phyloP scores from a whole-genome alignment of 441 rosid species.

The Arabidopsis lyrata region DNA sequence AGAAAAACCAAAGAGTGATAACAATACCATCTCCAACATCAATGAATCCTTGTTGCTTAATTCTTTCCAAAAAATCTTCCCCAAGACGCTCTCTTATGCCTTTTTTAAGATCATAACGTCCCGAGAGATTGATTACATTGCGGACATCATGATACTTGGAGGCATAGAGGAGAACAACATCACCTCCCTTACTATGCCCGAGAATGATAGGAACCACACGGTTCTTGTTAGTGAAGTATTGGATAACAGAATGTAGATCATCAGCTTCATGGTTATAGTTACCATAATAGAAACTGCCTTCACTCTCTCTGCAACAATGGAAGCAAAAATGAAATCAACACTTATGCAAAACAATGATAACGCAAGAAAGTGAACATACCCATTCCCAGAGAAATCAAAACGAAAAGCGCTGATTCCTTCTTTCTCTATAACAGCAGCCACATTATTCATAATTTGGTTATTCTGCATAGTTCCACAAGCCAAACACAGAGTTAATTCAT shows the following conservation, averaged over 20 bases:
- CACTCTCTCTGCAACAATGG: slow-evolving; percentile 70
- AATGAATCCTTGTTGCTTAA: slow-evolving; percentile 56
- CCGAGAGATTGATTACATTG: slow-evolving; percentile 64
- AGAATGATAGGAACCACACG: slow-evolving; percentile 62
- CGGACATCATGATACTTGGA: slow-evolving; percentile 62
- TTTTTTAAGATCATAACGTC: slow-evolving; percentile 62
- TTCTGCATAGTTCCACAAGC: slow-evolving; percentile 51
- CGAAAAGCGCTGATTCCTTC: slow-evolving; percentile 84
- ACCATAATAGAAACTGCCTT: slow-evolving; percentile 74
- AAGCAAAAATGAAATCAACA: too few relatives aligned
- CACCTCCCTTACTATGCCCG: slow-evolving; percentile 91
- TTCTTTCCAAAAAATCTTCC: slow-evolving; percentile 50
- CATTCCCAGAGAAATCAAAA: slow-evolving; percentile 90
- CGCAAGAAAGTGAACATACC: slow-evolving; percentile 49
- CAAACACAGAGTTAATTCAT: slow-evolving; percentile 11
- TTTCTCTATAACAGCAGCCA: slow-evolving; percentile 71
- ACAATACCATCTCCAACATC: slow-evolving; percentile 56
- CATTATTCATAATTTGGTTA: slow-evolving; percentile 54
- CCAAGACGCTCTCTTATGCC: slow-evolving; percentile 66
- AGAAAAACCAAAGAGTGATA: slow-evolving; percentile 6
- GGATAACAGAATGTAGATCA: slow-evolving; percentile 71
- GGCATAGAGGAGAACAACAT: slow-evolving; percentile 72
- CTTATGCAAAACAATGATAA: not conserved
- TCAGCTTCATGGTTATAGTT: slow-evolving; percentile 83
- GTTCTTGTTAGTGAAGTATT: slow-evolving; percentile 52